Evolutionary conservation across 139 green algal species (phyloP), one percentile per base, ranked within the genome.

Genomic region (Choricystis sp.): DNA sequence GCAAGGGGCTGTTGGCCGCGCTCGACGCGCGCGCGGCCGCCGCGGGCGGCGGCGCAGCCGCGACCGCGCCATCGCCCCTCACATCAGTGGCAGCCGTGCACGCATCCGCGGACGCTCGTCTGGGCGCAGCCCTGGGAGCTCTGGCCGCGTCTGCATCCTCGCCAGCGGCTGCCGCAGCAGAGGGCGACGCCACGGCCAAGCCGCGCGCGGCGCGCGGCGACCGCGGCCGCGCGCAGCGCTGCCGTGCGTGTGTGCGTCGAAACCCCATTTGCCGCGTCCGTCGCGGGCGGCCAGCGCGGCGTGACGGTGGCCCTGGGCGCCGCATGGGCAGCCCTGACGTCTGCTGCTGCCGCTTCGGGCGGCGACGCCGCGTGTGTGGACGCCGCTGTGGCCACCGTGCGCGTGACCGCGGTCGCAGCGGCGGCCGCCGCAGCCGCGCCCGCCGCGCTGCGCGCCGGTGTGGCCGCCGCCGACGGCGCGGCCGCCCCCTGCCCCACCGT

Each of bases 391-490:
- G 62, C 72, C 20, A 77, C 77, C 29, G 30, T 70, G 25, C 30
- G 64, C 25, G 57, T 77, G 67, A 48, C 69, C 48, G 67, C 65
- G 5, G 59, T 16, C 9, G 56, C 40, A 19, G 26, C 52, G 23
- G n/a, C 71, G 26, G 31, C 28, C 29, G 28, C 22, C n/a, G 60
- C 29, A 14, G 25, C 30, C 25, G 62, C 31, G 29, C n/a, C 76
- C 2, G 73, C 81, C 4, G 70, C 83, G 26, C 71, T 72, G 4
- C 74, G 85, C 62, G 77, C 80, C 19, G 63, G 73, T 1, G 66
- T 94, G 40, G 81, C 92, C 65, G 72, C 67, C 2, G 66, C 85
- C 49, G 71, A 74, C 0, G 68, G 86, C 30, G 65, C 94, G 67
- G 52, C 95, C 56, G 82, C 86, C 40, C 40, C 9, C n/a, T n/a